These are phyloP conservation scores for Ensete glaucum DNA, from an alignment of 176 grass and related monocot genomes.

Conservation along the genomic window DNA sequence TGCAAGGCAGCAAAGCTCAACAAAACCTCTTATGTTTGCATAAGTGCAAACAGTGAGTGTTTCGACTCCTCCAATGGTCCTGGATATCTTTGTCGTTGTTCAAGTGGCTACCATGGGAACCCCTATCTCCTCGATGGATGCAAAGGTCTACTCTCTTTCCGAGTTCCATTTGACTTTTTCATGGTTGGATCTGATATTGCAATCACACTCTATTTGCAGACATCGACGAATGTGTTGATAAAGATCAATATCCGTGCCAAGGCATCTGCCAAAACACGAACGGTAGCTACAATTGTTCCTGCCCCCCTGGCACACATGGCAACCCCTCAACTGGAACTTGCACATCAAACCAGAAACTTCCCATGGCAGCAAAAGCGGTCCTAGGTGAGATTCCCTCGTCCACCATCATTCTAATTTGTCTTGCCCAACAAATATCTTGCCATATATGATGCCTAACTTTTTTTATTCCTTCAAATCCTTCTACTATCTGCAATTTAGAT, in stretches of 20 bases:
- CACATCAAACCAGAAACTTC: background rate
- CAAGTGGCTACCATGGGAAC: constrained; percentile 37
- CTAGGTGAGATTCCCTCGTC: background rate
- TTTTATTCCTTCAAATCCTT: background rate
- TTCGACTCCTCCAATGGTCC: constrained; percentile 17
- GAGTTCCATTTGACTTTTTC: no score
- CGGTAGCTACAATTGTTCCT: background rate
- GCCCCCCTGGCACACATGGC: background rate
- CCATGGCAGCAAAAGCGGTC: background rate
- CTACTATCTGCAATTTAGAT: no score
- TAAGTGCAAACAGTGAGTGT: constrained; percentile 22
- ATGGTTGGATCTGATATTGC: no score
- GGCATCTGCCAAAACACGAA: no score
- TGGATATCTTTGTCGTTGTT: constrained; percentile 46
- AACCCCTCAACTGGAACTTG: background rate
- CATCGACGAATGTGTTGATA: no score
- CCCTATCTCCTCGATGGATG: constrained; percentile 32
- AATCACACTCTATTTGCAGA: no score
- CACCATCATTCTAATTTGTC: no score
- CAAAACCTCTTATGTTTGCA: constrained; percentile 16
- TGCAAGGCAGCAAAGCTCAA: constrained; percentile 17
- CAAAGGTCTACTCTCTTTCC: constrained; percentile 20
- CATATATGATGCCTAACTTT: background rate
- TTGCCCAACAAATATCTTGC: no score
- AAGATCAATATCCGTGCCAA: no score